A percentile compares a stretch with the other conserved stretches of the same genome.
phyloP scores from a whole-genome alignment of 257 asterid species.

The Echium plantagineum region DNA sequence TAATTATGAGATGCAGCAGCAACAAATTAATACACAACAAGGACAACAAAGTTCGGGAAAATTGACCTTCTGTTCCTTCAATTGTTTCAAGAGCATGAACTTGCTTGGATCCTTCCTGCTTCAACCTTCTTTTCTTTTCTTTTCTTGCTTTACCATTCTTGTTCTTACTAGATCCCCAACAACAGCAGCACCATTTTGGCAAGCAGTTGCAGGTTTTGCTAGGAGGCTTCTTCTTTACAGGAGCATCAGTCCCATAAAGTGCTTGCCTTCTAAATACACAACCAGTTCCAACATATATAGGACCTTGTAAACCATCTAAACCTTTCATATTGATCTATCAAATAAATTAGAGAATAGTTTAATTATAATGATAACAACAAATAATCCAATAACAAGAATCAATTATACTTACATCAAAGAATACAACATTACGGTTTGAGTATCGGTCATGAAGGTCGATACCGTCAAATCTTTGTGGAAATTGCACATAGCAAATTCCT shows the following conservation, averaged over 20 bases:
- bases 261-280: slow-evolving; percentile 96
- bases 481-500: slow-evolving; percentile 91
- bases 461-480: slow-evolving; percentile 97
- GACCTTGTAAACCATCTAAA: slow-evolving; percentile 95
- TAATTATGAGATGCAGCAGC: no score
- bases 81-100: no score
- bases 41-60: no score
- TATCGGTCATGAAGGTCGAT: slow-evolving; percentile 88
- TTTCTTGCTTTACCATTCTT: no score
- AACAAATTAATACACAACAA: no score
- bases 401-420: slow-evolving; percentile 72
- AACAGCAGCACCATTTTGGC: slow-evolving; percentile 26
- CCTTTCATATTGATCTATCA: slow-evolving; percentile 86
- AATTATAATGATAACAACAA: background rate
- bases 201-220: slow-evolving; percentile 30
- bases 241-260: slow-evolving; percentile 87
- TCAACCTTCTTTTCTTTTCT: no score
- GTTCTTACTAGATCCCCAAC: slow-evolving; percentile 65
- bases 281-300: slow-evolving; percentile 95
- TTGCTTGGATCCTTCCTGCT: no score
- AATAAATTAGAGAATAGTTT: no score
- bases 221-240: slow-evolving; percentile 55
- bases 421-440: slow-evolving; percentile 93
- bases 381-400: slow-evolving; percentile 1
- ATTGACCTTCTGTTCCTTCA: no score